Percentiles rank a stretch among this genome's conserved stretches.
These are phyloP conservation scores for Phytopythium delawarense DNA, from an alignment of 352 stramenopile species.

Conservation along the genomic window DNA sequence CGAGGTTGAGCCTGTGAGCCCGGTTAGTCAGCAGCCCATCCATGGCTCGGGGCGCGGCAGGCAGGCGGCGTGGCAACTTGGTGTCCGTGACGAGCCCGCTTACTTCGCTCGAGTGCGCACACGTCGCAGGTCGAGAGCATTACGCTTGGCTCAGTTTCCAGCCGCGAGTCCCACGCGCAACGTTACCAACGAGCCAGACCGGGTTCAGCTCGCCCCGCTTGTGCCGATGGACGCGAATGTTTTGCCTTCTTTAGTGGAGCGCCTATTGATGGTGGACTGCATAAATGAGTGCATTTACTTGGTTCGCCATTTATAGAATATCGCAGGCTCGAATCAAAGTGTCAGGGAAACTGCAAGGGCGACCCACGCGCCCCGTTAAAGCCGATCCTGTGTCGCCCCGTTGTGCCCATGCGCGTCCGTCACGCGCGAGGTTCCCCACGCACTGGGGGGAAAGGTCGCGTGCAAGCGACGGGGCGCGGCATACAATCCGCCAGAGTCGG, in stretches of 20 bases:
- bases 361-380: not conserved
- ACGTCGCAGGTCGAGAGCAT: not conserved
- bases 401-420: constrained; percentile 8
- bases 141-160: constrained; percentile 4
- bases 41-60: not conserved
- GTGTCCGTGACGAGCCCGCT: not conserved
- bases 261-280: not conserved
- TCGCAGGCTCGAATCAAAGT: not conserved
- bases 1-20: not conserved
- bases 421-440: constrained; percentile 1
- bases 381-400: not conserved
- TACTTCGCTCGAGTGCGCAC: not conserved
- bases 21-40: constrained; percentile 1
- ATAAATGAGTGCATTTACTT: not conserved
- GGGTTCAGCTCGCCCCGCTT: not conserved
- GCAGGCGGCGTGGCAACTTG: not conserved
- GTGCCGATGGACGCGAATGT: not conserved
- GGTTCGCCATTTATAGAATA: not conserved
- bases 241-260: not conserved
- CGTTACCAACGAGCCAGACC: constrained; percentile 2
- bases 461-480: not conserved
- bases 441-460: not conserved
- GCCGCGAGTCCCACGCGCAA: not conserved
- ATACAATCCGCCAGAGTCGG: not conserved
- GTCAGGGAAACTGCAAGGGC: not conserved